Percentiles rank a stretch among this genome's conserved stretches.
These are phyloP conservation scores for Tolypocladium capitatum DNA, from an alignment of 2,329 filamentous ascomycete species.

Conservation along the genomic window DNA sequence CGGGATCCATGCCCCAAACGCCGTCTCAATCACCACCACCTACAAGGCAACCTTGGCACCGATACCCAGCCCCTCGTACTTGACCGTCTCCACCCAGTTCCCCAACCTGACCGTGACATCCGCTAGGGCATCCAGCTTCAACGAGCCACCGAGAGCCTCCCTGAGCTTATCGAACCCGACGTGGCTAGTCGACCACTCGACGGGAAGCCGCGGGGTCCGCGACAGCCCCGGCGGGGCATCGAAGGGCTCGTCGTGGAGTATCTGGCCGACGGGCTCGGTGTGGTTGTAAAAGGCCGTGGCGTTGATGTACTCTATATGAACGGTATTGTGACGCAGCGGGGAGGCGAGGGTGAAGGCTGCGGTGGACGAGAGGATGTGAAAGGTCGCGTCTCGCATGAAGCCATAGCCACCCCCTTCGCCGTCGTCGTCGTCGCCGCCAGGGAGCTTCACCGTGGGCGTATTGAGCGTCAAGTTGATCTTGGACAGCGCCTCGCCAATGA, in stretches of 20 bases:
- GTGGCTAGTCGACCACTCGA: slow-evolving; percentile 62
- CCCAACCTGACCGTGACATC: slow-evolving; percentile 63
- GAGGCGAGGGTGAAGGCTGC: slow-evolving; percentile 75
- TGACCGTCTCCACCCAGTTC: slow-evolving; percentile 58
- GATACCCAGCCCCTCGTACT: slow-evolving; percentile 58
- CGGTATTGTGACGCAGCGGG: slow-evolving; percentile 56
- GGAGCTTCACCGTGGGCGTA: slow-evolving; percentile 52
- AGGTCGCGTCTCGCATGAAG: slow-evolving; percentile 75
- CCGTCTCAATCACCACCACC: background rate
- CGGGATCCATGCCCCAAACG: background rate
- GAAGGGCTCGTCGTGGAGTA: slow-evolving; percentile 62
- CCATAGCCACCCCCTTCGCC: slow-evolving; percentile 28
- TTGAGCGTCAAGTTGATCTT: slow-evolving; percentile 57
- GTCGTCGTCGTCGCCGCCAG: slow-evolving; percentile 27
- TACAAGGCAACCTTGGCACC: slow-evolving; percentile 40
- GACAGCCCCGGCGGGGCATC: slow-evolving; percentile 62
- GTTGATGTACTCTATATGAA: slow-evolving; percentile 68
- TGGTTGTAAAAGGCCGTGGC: slow-evolving; percentile 79
- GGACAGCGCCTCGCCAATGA: slow-evolving; percentile 60
- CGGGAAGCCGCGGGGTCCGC: slow-evolving; percentile 63
- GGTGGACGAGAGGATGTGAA: slow-evolving; percentile 78
- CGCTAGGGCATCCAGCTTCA: slow-evolving; percentile 70
- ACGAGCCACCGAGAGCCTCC: slow-evolving; percentile 63
- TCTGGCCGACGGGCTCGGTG: slow-evolving; percentile 63
- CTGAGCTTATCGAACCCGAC: slow-evolving; percentile 74